Conservation (phyloP, 2,329 filamentous ascomycete species). For the Colletotrichum coccodes region DNA sequence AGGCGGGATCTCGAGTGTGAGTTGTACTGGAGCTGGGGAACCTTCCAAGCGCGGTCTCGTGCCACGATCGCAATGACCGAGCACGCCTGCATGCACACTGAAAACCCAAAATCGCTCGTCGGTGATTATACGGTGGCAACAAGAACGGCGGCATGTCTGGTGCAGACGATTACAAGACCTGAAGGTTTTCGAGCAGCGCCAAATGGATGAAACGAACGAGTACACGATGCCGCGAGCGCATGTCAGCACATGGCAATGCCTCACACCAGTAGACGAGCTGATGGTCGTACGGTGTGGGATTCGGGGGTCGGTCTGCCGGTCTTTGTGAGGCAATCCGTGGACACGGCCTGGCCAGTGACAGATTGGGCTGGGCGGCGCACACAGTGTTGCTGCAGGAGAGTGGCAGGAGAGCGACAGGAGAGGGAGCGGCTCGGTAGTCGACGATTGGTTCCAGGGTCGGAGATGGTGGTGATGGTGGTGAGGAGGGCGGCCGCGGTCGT, state of each 20-base stretch:
- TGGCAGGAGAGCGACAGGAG: background rate
- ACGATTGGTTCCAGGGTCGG: conserved; percentile 16
- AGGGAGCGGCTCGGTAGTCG: conserved; percentile 19
- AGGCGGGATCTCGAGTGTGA: background rate
- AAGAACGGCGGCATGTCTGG: background rate
- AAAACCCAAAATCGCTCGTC: background rate
- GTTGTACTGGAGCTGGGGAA: background rate
- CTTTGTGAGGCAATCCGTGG: background rate
- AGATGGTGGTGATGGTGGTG: conserved; percentile 5
- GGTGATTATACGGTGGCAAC: background rate
- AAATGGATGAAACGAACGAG: background rate
- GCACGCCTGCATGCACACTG: background rate
- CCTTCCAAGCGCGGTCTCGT: background rate
- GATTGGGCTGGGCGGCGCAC: background rate
- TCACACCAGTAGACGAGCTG: background rate
- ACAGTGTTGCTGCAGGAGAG: conserved; percentile 6
- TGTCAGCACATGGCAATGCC: background rate
- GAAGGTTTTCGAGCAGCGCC: background rate
- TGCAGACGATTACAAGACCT: background rate
- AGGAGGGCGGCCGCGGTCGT: background rate
- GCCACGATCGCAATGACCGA: background rate
- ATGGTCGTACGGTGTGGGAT: background rate
- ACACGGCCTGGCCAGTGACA: background rate
- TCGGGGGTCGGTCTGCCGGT: conserved; percentile 2
- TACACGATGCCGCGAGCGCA: background rate